Base-by-base conservation (phyloP, 2,329 filamentous ascomycete species). In the Fusarium sp. region DNA sequence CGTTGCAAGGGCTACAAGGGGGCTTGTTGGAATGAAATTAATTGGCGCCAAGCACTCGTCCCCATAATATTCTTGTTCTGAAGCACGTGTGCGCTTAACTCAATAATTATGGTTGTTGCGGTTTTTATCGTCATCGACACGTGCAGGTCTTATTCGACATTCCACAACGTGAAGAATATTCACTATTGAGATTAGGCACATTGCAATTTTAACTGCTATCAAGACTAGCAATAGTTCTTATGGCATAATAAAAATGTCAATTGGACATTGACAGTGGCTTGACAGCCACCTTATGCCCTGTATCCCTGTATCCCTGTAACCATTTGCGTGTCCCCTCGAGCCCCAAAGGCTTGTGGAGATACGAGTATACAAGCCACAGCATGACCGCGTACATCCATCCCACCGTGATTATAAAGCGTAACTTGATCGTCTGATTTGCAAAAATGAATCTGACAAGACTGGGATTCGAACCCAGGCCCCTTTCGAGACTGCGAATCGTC, bases 381-480 rank as follows among this genome's bases (percentile, higher is more conserved):
- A 54, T 22, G 18, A 38, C 51, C 24, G 13, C 10, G 51, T 26
- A 38, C 13, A 4, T 18, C 30, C 13, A 4, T 18, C 30, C 8
- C 9, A 24, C 13, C 30, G n/a, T 35, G 17, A 35, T 20, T 14
- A 51, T 35, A 24, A 24, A 18, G n/a, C 15, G n/a, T 3, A 8
- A 8, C 12, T 3, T 6, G 2, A 28, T 36, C n/a, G 15, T 42
- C n/a, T 4, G 17, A 50, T 3, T 2, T 22, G 9, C 15, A 69
- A 69, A 69, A 69, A 69, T 17, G 36, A 48, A 41, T 12, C 14
- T 69, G 66, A 69, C 63, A 69, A 69, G 63, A 69, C 66, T 69
- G 66, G 66, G 66, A 69, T 68, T 69, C 66, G 66, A 69, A 69
- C 66, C 65, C 65, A 68, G 65, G 65, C 65, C 65, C 63, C 65